Percentiles rank a stretch among this genome's conserved stretches.
Conservation (phyloP, 2,329 filamentous ascomycete genomes). For the Trichoderma sp. region DNA sequence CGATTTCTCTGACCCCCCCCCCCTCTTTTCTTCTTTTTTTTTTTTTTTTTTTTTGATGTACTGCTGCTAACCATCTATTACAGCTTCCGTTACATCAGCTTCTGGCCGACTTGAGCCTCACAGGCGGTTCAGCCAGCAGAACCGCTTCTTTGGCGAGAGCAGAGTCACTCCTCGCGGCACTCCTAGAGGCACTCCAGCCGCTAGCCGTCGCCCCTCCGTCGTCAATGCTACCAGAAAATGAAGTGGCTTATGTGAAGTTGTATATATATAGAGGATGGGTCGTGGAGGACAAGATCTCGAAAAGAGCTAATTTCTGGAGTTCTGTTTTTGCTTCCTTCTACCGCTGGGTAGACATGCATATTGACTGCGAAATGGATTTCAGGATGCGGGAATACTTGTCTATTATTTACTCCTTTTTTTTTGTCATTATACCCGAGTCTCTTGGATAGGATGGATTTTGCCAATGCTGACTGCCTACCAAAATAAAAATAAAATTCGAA, state of each 20-base stretch:
- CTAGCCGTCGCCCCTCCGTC: constrained; percentile 33
- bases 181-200: constrained; percentile 37
- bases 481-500: background rate
- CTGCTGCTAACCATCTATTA: background rate
- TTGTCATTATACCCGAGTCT: constrained; percentile 1
- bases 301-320: background rate
- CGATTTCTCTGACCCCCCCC: too few species aligned
- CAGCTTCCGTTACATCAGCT: constrained; percentile 27
- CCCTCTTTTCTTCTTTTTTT: too few species aligned
- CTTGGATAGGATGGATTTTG: background rate
- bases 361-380: background rate
- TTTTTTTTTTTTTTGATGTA: background rate
- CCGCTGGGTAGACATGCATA: background rate
- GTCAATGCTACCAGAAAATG: constrained; percentile 21
- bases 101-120: constrained; percentile 19
- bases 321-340: background rate
- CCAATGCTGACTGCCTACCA: background rate
- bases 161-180: constrained; percentile 39
- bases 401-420: background rate
- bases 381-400: background rate
- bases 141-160: constrained; percentile 42
- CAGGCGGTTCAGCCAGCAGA: constrained; percentile 38
- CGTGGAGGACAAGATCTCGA: background rate
- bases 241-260: background rate
- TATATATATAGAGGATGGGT: background rate